A percentile compares a stretch with the other conserved stretches of the same genome.
Conservation (phyloP, 495 filamentous ascomycete species). For the Recurvomyces mirabilis region DNA sequence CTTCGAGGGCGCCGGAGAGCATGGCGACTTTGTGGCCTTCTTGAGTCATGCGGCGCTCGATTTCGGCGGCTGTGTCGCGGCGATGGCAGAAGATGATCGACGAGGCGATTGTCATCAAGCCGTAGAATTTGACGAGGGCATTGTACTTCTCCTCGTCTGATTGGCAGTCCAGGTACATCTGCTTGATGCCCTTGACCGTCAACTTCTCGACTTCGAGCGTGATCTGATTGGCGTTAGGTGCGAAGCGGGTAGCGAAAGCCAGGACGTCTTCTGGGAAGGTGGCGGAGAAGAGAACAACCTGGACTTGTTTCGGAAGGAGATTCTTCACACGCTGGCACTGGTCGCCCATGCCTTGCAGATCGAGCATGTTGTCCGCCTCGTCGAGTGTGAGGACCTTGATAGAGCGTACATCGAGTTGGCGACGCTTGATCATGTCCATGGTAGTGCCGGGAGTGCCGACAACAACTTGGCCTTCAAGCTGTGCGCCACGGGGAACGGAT, state of each 20-base stretch:
- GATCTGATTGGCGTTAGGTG: slow-evolving; percentile 76
- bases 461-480: slow-evolving; percentile 60
- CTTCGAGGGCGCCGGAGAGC: slow-evolving; percentile 77
- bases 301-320: slow-evolving; percentile 56
- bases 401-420: slow-evolving; percentile 35
- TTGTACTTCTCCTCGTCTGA: slow-evolving; percentile 73
- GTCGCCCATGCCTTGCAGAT: slow-evolving; percentile 86
- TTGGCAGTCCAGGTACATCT: slow-evolving; percentile 88
- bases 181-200: slow-evolving; percentile 91
- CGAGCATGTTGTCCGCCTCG: slow-evolving; percentile 44
- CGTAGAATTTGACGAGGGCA: slow-evolving; percentile 81
- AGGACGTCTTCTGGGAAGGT: slow-evolving; percentile 84
- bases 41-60: slow-evolving; percentile 70
- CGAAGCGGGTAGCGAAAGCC: slow-evolving; percentile 64
- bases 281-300: slow-evolving; percentile 89
- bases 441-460: slow-evolving; percentile 93
- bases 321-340: slow-evolving; percentile 87
- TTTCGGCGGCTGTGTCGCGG: slow-evolving; percentile 66
- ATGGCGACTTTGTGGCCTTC: slow-evolving; percentile 88
- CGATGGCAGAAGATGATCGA: slow-evolving; percentile 97
- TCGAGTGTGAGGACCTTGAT: slow-evolving; percentile 45
- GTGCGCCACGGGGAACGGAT: slow-evolving; percentile 45
- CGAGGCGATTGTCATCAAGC: slow-evolving; percentile 85
- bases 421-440: slow-evolving; percentile 65
- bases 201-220: slow-evolving; percentile 82